These are phyloP conservation scores for Vachellia collinsii DNA, from an alignment of 306 rosid species.

Conservation along the genomic window DNA sequence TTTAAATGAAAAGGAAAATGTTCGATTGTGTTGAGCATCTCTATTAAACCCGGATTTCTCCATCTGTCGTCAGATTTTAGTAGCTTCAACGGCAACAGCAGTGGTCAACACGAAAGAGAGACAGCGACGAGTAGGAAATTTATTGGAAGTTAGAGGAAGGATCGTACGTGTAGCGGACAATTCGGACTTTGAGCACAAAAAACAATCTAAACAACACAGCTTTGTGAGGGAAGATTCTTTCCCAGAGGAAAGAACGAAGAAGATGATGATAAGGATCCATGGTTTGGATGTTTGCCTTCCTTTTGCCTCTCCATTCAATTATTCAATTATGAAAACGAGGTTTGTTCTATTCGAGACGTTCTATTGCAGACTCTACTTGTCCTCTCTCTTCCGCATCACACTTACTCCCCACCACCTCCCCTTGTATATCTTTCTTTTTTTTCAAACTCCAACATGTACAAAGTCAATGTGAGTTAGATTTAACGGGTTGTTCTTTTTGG, in stretches of 20 bases:
- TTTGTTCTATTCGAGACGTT: too few species aligned
- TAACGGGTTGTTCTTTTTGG: too few species aligned
- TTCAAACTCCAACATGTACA: too few species aligned
- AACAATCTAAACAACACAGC: background rate
- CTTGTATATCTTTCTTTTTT: too few species aligned
- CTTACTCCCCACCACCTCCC: too few species aligned
- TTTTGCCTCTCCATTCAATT: too few species aligned
- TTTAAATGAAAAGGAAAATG: conserved; percentile 40
- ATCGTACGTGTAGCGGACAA: conserved; percentile 38
- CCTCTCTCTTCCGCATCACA: too few species aligned
- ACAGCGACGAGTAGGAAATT: conserved; percentile 10
- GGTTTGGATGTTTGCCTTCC: too few species aligned
- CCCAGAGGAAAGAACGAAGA: background rate
- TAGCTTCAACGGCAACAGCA: conserved; percentile 24
- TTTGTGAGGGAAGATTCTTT: background rate
- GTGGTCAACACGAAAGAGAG: conserved; percentile 20
- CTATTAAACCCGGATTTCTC: conserved; percentile 43
- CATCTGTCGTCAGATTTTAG: conserved; percentile 41
- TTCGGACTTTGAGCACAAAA: conserved; percentile 28
- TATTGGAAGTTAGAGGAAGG: background rate
- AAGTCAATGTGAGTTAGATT: too few species aligned
- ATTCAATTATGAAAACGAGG: too few species aligned
- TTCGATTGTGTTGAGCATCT: conserved; percentile 40
- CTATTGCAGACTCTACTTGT: too few species aligned
- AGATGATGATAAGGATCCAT: background rate